These are phyloP conservation scores for Mucor plumbeus DNA, from an alignment of 371 early-diverging fungal genomes.

Conservation along the genomic window DNA sequence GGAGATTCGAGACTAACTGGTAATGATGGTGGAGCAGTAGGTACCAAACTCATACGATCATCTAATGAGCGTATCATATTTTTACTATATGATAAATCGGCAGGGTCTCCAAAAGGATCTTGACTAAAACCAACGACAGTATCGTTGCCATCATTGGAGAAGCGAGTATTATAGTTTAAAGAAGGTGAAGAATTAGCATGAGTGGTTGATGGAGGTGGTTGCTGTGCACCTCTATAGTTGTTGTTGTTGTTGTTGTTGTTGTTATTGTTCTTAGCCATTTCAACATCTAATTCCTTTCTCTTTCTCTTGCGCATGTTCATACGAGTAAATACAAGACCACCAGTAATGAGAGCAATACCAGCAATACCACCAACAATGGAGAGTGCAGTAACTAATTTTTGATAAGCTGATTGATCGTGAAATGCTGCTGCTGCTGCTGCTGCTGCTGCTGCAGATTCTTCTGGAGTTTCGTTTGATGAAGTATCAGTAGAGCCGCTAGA, in stretches of 20 bases:
- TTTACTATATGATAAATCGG: neutral
- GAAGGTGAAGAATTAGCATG: neutral
- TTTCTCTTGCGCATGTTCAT: constrained; percentile 16
- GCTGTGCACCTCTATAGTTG: neutral
- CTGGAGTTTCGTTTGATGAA: neutral
- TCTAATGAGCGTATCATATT: constrained; percentile 2
- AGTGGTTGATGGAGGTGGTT: neutral
- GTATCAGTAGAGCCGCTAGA: neutral
- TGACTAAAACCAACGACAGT: constrained; percentile 9
- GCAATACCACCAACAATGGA: constrained; percentile 26
- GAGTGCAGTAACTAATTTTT: constrained; percentile 13
- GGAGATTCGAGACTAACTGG: neutral
- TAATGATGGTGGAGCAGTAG: neutral
- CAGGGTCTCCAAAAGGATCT: constrained; percentile 20
- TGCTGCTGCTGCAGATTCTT: neutral
- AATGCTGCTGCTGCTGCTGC: neutral
- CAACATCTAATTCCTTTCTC: neutral
- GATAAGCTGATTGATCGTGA: constrained; percentile 1
- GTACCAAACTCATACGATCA: neutral
- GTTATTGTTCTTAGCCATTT: neutral
- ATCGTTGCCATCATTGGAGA: constrained; percentile 11
- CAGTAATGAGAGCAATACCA: constrained; percentile 12
- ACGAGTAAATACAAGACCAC: constrained; percentile 15
- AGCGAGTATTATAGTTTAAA: neutral
- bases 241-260: neutral